Evolutionary conservation across 805 yeast species (phyloP).

Genomic region (Candida krabiensis): DNA sequence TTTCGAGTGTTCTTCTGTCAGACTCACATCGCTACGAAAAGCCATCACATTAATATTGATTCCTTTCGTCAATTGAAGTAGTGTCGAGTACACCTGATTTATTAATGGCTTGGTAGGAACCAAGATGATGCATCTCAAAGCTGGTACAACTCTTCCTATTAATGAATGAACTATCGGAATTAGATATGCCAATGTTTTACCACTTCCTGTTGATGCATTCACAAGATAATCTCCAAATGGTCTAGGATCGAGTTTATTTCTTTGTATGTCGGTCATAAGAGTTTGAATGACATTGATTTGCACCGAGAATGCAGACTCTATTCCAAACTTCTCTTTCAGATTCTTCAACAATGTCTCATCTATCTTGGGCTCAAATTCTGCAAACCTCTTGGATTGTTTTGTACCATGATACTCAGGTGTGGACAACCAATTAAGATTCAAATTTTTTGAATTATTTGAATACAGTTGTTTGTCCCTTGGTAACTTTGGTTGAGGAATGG

Average conservation of each 20-base stretch:
- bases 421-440: conserved; percentile 64
- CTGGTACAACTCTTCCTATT: conserved; percentile 62
- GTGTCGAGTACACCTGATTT: conserved; percentile 71
- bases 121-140: conserved; percentile 70
- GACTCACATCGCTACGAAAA: conserved; percentile 52
- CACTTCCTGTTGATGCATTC: conserved; percentile 95
- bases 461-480: conserved; percentile 51
- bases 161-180: conserved; percentile 79
- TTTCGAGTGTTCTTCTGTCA: conserved; percentile 61
- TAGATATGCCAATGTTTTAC: conserved; percentile 87
- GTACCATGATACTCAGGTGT: conserved; percentile 60
- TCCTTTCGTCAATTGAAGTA: conserved; percentile 62
- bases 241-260: conserved; percentile 45
- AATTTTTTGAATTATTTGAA: conserved; percentile 31
- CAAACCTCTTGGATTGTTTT: conserved; percentile 45
- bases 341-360: conserved; percentile 45
- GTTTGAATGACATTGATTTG: conserved; percentile 68
- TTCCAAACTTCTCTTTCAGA: conserved; percentile 43
- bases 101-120: conserved; percentile 91
- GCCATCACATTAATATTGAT: conserved; percentile 64
- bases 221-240: conserved; percentile 76
- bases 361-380: conserved; percentile 42
- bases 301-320: conserved; percentile 68
- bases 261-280: conserved; percentile 42
- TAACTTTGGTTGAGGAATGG: conserved; percentile 82